Base-by-base conservation (phyloP, 768 basidiomycete species). In the Wakefieldia striispora region DNA sequence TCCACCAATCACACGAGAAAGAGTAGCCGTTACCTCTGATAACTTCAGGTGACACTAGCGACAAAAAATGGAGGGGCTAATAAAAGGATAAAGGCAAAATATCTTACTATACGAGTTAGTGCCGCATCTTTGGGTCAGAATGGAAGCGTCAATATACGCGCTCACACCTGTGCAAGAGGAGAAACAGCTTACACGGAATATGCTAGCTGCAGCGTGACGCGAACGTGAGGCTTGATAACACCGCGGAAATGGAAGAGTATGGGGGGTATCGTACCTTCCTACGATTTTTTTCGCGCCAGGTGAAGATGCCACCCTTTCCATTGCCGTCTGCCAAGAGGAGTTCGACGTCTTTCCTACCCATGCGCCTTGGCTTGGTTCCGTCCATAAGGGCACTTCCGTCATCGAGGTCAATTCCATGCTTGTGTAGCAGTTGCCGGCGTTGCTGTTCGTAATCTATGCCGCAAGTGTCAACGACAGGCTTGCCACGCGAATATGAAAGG, bases 1-100 rank as follows among this genome's bases (percentile, higher is more conserved):
- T 92, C 95, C 95, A 99, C 94, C 94, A 98, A 65, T 98, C 95
- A 65, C 93, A 95, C 31, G 87, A 89, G 70, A 90, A 95, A 34
- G 87, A 83, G 70, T 98, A 97, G 21, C 94, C 95, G 63, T 91
- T 88, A 19, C 89, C 88, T 58, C 89, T 82, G 63, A 93, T 91
- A 40, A 92, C 91, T 67, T 92, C 90, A 37, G 90, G 91, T 9
- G 88, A 91, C 89, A 91, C 91, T 92, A 55, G 40, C 46, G 53
- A 52, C 27, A 56, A 49, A 50, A 50, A 58, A 58, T 50, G 59
- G 62, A 62, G 53, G 36, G 11, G 64, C 59, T 52, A 60, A 54
- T 55, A 55, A 54, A 64, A 57, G 55, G 53, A 50, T 58, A 53
- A 49, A 60, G 50, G 55, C 43, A 62, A 55, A 60, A 53, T 58